Evolutionary conservation across 2,329 filamentous ascomycete species (phyloP).

Genomic region (Xylaria sp.): DNA sequence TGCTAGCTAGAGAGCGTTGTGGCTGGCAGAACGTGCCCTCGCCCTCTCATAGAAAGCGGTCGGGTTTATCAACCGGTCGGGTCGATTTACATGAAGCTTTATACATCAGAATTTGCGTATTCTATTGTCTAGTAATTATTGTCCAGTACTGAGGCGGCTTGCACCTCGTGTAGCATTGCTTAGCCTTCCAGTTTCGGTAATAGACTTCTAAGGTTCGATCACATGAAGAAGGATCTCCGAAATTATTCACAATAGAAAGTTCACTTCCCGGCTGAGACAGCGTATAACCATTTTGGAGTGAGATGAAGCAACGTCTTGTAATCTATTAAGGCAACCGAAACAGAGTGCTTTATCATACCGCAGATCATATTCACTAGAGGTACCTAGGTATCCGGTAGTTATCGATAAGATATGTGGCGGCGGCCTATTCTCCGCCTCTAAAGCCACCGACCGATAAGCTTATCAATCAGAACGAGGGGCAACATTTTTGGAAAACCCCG

Average conservation of each 20-base stretch:
- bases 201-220: neutral
- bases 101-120: neutral
- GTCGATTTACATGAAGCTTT: neutral
- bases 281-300: neutral
- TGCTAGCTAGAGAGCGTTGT: no score
- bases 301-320: neutral
- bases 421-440: neutral
- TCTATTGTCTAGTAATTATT: neutral
- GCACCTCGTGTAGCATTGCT: neutral
- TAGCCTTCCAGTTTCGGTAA: neutral
- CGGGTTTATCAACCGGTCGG: neutral
- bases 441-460: slow-evolving; percentile 31
- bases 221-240: neutral
- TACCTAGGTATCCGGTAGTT: neutral
- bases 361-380: neutral
- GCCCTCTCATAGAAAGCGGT: neutral
- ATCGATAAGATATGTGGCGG: slow-evolving; percentile 5
- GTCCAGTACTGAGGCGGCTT: neutral
- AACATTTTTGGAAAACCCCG: slow-evolving; percentile 42
- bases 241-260: neutral
- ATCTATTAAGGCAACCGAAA: neutral
- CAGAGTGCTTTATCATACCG: neutral
- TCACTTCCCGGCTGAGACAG: neutral
- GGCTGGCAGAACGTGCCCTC: neutral
- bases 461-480: slow-evolving; percentile 40